Conservation (phyloP, 208 protist species). For the Trypanosoma vivax region DNA sequence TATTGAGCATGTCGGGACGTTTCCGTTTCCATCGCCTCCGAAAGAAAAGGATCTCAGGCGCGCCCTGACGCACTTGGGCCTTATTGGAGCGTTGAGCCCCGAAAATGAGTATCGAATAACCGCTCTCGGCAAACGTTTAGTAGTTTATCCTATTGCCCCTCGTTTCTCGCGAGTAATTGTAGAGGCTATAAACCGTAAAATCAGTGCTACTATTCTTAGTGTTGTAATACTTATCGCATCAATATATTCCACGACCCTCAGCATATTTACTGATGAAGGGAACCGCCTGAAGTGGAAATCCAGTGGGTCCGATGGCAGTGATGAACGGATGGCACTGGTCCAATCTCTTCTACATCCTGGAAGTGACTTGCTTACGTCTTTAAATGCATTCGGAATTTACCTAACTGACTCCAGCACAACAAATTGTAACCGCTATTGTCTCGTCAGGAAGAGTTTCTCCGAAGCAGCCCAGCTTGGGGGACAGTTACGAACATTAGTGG, state of each 20-base stretch:
- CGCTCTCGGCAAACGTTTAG: conserved; percentile 44
- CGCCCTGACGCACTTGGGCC: conserved; percentile 63
- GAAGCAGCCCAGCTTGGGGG: conserved; percentile 60
- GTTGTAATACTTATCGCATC: conserved; percentile 52
- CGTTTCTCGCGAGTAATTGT: conserved; percentile 73
- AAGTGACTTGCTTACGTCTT: conserved; percentile 81
- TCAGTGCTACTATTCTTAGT: conserved; percentile 22
- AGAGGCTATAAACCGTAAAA: conserved; percentile 35
- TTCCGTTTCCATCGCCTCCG: conserved; percentile 84
- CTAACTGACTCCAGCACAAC: conserved; percentile 18
- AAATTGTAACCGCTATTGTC: conserved; percentile 56
- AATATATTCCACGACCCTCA: conserved; percentile 67
- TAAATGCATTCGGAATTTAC: conserved; percentile 72
- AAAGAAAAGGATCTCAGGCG: conserved; percentile 56
- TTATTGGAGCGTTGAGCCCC: conserved; percentile 67
- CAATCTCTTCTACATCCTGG: conserved; percentile 64
- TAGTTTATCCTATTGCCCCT: conserved; percentile 79
- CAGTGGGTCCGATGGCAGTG: conserved; percentile 20
- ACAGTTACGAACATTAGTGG: conserved; percentile 47
- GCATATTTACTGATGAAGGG: conserved; percentile 79
- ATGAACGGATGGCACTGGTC: conserved; percentile 37
- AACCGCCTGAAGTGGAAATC: conserved; percentile 67
- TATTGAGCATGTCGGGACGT: conserved; percentile 79
- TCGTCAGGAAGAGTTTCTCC: conserved; percentile 82
- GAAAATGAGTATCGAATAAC: conserved; percentile 55